Evolutionary conservation across 2,329 filamentous ascomycete genomes (phyloP), one percentile per base, ranked within the genome.

Genomic region (Zymoseptoria brevis): DNA sequence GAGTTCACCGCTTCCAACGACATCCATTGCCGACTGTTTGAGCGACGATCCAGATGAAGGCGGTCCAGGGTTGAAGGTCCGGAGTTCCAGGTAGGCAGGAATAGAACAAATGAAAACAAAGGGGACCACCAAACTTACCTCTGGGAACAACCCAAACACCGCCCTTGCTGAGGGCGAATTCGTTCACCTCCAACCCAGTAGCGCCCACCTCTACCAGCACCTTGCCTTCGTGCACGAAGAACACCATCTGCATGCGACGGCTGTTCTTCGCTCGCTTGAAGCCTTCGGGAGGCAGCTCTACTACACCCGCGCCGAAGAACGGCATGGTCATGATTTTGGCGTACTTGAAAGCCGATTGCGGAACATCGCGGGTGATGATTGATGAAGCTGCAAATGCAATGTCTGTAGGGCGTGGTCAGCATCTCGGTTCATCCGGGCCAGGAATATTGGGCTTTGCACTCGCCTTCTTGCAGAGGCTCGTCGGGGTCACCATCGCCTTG

Each of bases 221-320:
- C 64, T 88, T 86, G 21, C 94, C 94, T 51, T 83, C 82, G 67
- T 90, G 87, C 29, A 99, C 88, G 68, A 96, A 96, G 74, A 97
- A 97, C 1, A 89, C 87, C 87, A 99, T 94, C 71, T 96, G 91
- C 90, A 96, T 97, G 77, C 89, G 92, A 63, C 93, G 83, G 41
- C 89, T 88, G 75, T 96, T 97, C 80, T 97, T 97, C 54, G 87
- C 84, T 66, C 87, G 85, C 79, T 99, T 99, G 71, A 88, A 84
- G 30, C 89, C 85, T 1, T 88, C 87, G 0, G 90, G 87, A 5
- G 90, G 89, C 55, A 99, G 78, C 68, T 97, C 93, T 45, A 99
- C 89, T 56, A 97, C 83, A 16, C 94, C 94, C 8, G 88, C 87
- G 35, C 91, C 92, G 73, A 97, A 90, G 74, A 96, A 97, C 0